Evolutionary conservation across 257 asterid genomes (phyloP).

Genomic region (Solanum tarijense): DNA sequence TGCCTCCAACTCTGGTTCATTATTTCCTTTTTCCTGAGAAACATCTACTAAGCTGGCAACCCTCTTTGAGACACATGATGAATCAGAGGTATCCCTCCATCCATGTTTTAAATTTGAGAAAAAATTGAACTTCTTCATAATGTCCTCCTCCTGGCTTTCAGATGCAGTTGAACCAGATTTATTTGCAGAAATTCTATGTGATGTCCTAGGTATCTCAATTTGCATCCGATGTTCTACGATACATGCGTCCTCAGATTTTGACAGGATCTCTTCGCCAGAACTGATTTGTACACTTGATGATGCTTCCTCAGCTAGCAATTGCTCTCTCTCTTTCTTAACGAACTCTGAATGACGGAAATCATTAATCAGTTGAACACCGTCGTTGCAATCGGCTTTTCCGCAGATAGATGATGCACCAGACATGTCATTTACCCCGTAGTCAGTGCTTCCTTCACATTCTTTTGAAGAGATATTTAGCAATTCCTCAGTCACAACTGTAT

Average conservation of each 20-base stretch:
- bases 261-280: background rate
- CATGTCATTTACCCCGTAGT: background rate
- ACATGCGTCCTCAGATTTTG: background rate
- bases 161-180: background rate
- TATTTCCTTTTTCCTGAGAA: background rate
- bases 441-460: background rate
- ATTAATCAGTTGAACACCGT: background rate
- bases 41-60: conserved; percentile 2
- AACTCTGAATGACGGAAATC: background rate
- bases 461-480: background rate
- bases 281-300: background rate
- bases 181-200: background rate
- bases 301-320: background rate
- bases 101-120: background rate
- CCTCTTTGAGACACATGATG: background rate
- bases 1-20: conserved; percentile 2
- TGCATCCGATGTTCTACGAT: background rate
- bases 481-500: background rate
- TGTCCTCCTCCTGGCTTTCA: background rate
- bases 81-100: background rate
- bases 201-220: background rate
- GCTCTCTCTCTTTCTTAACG: background rate
- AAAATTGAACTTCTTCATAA: background rate
- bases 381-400: background rate
- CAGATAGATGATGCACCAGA: background rate